Conservation (phyloP, 768 basidiomycete genomes). For the Xerocomus brunneocitrinus region DNA sequence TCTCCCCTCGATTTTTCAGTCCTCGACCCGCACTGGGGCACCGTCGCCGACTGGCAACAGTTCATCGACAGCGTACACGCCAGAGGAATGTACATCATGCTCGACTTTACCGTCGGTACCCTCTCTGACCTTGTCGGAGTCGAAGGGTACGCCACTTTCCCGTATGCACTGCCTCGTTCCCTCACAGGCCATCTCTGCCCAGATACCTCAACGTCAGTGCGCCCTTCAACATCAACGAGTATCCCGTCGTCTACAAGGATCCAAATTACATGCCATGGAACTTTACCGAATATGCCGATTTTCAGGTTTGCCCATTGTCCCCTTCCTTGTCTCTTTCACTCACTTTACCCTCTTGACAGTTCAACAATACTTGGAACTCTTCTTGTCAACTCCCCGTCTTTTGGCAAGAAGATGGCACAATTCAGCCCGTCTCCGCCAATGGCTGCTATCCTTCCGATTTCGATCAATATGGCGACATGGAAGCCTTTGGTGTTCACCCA, state of each 20-base stretch:
- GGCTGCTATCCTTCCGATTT: slow-evolving; percentile 85
- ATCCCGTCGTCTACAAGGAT: slow-evolving; percentile 67
- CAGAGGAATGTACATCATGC: slow-evolving; percentile 86
- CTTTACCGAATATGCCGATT: slow-evolving; percentile 81
- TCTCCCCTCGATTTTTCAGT: slow-evolving; percentile 90
- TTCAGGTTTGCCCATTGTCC: slow-evolving; percentile 43
- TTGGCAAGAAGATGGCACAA: slow-evolving; percentile 72
- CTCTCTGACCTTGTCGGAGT: slow-evolving; percentile 88
- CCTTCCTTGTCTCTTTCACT: not conserved
- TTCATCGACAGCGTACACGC: slow-evolving; percentile 75
- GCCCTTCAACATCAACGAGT: slow-evolving; percentile 74
- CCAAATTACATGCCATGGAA: slow-evolving; percentile 82
- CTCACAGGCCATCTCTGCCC: slow-evolving; percentile 14
- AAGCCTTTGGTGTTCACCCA: slow-evolving; percentile 94
- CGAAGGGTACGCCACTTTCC: slow-evolving; percentile 53
- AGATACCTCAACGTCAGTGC: slow-evolving; percentile 74
- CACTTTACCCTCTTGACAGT: slow-evolving; percentile 34
- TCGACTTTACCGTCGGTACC: slow-evolving; percentile 92
- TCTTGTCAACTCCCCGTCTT: slow-evolving; percentile 76
- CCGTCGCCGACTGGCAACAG: slow-evolving; percentile 69
- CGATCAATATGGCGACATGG: slow-evolving; percentile 95
- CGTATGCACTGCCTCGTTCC: slow-evolving; percentile 3
- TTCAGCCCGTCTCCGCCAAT: slow-evolving; percentile 44
- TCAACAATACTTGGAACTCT: slow-evolving; percentile 63
- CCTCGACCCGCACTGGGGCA: slow-evolving; percentile 91